phyloP scores from a whole-genome alignment of 805 yeast species.

The Zygosaccharomyces bisporus region DNA sequence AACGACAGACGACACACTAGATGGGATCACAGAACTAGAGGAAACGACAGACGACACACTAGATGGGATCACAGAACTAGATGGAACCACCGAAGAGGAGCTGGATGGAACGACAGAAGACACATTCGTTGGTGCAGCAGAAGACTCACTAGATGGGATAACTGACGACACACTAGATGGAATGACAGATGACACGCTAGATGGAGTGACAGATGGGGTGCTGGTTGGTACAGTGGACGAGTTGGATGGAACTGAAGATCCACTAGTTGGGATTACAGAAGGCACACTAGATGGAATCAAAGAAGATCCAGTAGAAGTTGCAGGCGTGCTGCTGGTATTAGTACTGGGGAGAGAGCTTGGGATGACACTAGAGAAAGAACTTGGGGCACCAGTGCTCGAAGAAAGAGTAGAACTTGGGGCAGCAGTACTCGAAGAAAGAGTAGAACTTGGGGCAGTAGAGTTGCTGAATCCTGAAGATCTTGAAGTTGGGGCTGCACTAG shows the following conservation, averaged over 20 bases:
- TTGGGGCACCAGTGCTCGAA: slow-evolving; percentile 7
- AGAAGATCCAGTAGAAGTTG: background rate
- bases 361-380: background rate
- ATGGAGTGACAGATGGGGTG: background rate
- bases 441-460: slow-evolving; percentile 4
- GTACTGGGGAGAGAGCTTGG: background rate
- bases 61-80: slow-evolving; percentile 17
- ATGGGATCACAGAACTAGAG: slow-evolving; percentile 7
- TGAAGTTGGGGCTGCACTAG: background rate
- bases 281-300: too few relatives aligned
- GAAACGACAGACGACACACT: slow-evolving; percentile 14
- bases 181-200: background rate
- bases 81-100: slow-evolving; percentile 18
- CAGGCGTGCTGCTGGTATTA: background rate
- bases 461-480: background rate
- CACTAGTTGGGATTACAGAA: background rate
- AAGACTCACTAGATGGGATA: background rate
- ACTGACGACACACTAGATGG: background rate
- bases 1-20: background rate
- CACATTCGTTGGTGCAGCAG: slow-evolving; percentile 18
- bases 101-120: slow-evolving; percentile 34
- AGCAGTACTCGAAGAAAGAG: slow-evolving; percentile 7
- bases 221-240: background rate
- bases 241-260: background rate
- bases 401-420: background rate